These are phyloP conservation scores for Sutorius eximius DNA, from an alignment of 1,284 basidiomycete genomes.

Conservation along the genomic window DNA sequence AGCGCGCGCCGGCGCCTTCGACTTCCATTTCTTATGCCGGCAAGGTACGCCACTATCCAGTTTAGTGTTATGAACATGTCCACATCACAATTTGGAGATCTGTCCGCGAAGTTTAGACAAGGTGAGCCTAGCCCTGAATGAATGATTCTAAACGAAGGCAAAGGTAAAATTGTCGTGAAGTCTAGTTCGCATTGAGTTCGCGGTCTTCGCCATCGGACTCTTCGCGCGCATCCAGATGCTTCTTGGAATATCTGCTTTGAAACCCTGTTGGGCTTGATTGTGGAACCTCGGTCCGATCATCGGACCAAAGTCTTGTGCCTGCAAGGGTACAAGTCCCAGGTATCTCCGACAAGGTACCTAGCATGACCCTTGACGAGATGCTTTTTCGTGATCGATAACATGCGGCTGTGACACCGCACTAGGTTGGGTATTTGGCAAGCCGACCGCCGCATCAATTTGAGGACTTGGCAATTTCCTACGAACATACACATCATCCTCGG, in stretches of 20 bases:
- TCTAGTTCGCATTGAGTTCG: neutral
- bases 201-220: neutral
- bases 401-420: neutral
- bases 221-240: neutral
- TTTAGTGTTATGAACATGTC: neutral
- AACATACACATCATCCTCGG: neutral
- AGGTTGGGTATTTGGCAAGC: neutral
- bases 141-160: neutral
- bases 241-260: neutral
- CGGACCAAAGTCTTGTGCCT: neutral
- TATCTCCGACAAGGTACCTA: neutral
- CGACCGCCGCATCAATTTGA: neutral
- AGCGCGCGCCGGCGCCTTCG: neutral
- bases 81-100: too few species aligned
- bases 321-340: neutral
- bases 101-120: neutral
- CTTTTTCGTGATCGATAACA: neutral
- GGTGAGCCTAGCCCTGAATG: neutral
- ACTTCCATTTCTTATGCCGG: neutral
- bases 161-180: neutral
- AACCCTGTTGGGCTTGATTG: neutral
- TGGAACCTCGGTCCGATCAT: neutral
- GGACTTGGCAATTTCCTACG: neutral
- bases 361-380: neutral
- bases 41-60: neutral